Percentiles rank a stretch among this genome's conserved stretches.
Conservation (phyloP, 495 filamentous ascomycete species). For the Aspergillus haitiensis region DNA sequence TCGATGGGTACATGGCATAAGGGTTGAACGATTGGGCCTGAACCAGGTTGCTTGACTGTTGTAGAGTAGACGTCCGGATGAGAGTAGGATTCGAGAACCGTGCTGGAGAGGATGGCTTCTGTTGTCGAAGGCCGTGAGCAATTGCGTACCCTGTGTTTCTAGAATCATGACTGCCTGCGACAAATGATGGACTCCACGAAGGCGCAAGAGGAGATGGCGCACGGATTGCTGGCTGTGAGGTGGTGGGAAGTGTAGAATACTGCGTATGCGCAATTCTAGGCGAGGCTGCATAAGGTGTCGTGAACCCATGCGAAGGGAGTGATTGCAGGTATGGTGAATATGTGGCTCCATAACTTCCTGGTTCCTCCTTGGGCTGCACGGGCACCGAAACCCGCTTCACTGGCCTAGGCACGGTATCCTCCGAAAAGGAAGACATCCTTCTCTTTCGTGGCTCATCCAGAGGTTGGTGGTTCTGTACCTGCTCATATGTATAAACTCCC, state of each 20-base stretch:
- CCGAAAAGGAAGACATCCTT: slow-evolving; percentile 51
- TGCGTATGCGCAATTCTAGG: slow-evolving; percentile 32
- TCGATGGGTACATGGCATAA: slow-evolving; percentile 80
- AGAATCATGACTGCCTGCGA: slow-evolving; percentile 31
- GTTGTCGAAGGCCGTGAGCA: slow-evolving; percentile 36
- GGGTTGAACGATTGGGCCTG: slow-evolving; percentile 66
- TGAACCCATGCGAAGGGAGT: slow-evolving; percentile 37
- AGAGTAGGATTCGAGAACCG: slow-evolving; percentile 62
- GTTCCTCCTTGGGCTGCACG: slow-evolving; percentile 41
- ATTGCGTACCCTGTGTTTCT: slow-evolving; percentile 34
- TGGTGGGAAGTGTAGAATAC: slow-evolving; percentile 35
- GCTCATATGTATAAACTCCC: slow-evolving; percentile 75
- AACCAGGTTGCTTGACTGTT: slow-evolving; percentile 52
- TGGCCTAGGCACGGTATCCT: slow-evolving; percentile 37
- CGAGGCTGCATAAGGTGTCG: slow-evolving; percentile 34
- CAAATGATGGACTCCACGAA: slow-evolving; percentile 46
- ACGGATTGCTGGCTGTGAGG: slow-evolving; percentile 39
- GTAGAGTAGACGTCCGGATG: slow-evolving; percentile 81
- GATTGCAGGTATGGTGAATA: slow-evolving; percentile 50
- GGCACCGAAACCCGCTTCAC: slow-evolving; percentile 49
- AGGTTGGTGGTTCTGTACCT: slow-evolving; percentile 38
- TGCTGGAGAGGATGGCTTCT: slow-evolving; percentile 44
- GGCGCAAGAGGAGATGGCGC: slow-evolving; percentile 46
- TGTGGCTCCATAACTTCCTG: slow-evolving; percentile 40
- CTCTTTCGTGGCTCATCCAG: slow-evolving; percentile 49